Percentiles rank a stretch among this genome's conserved stretches.
Conservation (phyloP, 306 rosid genomes). For the Vicia faba region DNA sequence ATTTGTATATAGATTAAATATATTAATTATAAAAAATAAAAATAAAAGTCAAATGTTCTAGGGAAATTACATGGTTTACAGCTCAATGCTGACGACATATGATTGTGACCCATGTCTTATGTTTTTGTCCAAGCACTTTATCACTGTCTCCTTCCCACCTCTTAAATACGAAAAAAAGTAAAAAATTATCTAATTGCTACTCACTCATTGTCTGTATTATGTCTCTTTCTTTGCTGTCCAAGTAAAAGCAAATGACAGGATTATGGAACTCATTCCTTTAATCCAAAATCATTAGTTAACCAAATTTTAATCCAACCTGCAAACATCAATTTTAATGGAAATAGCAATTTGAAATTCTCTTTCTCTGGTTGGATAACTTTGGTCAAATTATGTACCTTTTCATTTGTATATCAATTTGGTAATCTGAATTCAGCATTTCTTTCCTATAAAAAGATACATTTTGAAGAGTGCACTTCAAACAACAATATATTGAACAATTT, state of each 20-base stretch:
- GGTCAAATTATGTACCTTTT: not conserved
- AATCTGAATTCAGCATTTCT: not conserved
- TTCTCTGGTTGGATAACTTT: not conserved
- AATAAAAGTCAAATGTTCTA: no score
- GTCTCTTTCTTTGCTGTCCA: not conserved
- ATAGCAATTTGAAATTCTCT: not conserved
- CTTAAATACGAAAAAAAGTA: not conserved
- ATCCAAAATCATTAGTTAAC: not conserved
- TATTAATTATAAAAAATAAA: no score
- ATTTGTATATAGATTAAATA: no score
- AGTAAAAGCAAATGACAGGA: not conserved
- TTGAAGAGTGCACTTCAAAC: not conserved
- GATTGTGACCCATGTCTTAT: not conserved
- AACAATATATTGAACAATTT: not conserved
- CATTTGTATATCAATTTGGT: not conserved
- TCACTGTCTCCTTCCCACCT: not conserved
- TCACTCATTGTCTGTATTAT: not conserved
- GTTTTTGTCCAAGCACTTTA: conserved; percentile 1
- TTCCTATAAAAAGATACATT: not conserved
- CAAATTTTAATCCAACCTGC: not conserved
- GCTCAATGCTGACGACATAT: not conserved
- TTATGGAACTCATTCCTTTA: not conserved
- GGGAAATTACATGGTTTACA: no score
- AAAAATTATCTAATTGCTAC: not conserved
- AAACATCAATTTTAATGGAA: not conserved